A percentile compares a stretch with the other conserved stretches of the same genome.
These are phyloP conservation scores for Schizochytrium sp. DNA, from an alignment of 108 stramenopile genomes.

Conservation along the genomic window DNA sequence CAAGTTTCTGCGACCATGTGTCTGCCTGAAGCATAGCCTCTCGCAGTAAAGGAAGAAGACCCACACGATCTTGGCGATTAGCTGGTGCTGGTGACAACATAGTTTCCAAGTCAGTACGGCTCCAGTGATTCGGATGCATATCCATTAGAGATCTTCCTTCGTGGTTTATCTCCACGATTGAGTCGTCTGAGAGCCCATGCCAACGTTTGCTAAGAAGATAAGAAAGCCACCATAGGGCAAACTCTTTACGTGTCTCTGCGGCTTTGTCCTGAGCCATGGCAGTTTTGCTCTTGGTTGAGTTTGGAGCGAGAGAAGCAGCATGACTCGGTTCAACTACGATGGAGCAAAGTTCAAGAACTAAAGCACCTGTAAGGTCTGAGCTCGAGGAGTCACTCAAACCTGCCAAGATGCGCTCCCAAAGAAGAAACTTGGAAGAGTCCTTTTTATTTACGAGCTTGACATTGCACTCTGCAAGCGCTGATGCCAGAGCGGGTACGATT, in stretches of 20 bases:
- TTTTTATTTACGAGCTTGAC: not conserved
- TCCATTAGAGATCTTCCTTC: slow-evolving; percentile 31
- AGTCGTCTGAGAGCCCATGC: slow-evolving; percentile 28
- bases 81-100: not conserved
- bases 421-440: not conserved
- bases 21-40: not conserved
- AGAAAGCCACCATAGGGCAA: slow-evolving; percentile 4
- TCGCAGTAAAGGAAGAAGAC: not conserved
- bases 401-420: slow-evolving; percentile 49
- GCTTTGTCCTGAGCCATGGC: not conserved
- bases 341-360: not conserved
- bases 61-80: not conserved
- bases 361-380: not conserved
- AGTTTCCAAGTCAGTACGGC: not conserved
- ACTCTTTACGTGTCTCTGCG: not conserved
- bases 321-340: not conserved
- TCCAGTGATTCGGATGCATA: not conserved
- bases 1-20: slow-evolving; percentile 45
- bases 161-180: not conserved
- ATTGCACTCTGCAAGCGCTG: not conserved
- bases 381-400: not conserved
- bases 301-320: not conserved
- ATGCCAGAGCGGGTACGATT: not conserved
- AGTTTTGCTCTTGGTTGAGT: not conserved
- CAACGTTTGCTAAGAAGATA: slow-evolving; percentile 12